Evolutionary conservation across 768 basidiomycete genomes (phyloP).

Genomic region (Lactarius quietus): DNA sequence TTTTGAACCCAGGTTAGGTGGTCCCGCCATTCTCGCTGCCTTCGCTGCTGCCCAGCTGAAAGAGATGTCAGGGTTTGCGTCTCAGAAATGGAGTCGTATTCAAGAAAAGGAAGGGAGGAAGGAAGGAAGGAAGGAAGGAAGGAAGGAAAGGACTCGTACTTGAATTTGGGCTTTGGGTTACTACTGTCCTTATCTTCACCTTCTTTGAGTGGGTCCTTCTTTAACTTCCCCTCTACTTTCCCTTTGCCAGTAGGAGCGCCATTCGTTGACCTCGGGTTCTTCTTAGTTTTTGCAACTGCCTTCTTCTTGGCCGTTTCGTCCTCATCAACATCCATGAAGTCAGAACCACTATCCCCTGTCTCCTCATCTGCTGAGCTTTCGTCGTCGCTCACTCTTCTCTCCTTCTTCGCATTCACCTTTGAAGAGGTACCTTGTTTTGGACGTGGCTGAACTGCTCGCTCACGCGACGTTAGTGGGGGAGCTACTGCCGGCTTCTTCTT

Average conservation of each 20-base stretch:
- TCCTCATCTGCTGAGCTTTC: conserved; percentile 32
- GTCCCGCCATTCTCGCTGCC: conserved; percentile 60
- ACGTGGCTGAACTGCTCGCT: conserved; percentile 16
- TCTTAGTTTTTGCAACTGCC: conserved; percentile 25
- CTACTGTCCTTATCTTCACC: conserved; percentile 19
- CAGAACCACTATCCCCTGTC: conserved; percentile 25
- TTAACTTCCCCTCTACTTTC: conserved; percentile 23
- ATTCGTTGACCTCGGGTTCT: conserved; percentile 6
- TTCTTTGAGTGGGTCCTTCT: conserved; percentile 18
- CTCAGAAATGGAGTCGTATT: neutral
- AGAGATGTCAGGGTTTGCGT: neutral
- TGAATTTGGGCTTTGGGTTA: conserved; percentile 37
- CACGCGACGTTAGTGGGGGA: neutral
- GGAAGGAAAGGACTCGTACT: conserved; percentile 30
- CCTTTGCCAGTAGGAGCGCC: neutral
- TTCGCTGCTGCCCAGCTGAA: conserved; percentile 49
- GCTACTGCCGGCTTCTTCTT: conserved; percentile 19
- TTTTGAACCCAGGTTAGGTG: conserved; percentile 55
- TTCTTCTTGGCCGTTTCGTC: conserved; percentile 24
- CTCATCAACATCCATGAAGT: conserved; percentile 26
- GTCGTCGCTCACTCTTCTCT: conserved; percentile 35
- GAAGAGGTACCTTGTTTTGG: conserved; percentile 10
- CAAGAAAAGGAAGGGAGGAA: no score
- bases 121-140: no score
- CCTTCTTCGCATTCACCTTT: conserved; percentile 32